Percentiles rank a stretch among this genome's conserved stretches.
Evolutionary conservation across 257 asterid genomes (phyloP).

Genomic region (Fraxinus cuspidata): DNA sequence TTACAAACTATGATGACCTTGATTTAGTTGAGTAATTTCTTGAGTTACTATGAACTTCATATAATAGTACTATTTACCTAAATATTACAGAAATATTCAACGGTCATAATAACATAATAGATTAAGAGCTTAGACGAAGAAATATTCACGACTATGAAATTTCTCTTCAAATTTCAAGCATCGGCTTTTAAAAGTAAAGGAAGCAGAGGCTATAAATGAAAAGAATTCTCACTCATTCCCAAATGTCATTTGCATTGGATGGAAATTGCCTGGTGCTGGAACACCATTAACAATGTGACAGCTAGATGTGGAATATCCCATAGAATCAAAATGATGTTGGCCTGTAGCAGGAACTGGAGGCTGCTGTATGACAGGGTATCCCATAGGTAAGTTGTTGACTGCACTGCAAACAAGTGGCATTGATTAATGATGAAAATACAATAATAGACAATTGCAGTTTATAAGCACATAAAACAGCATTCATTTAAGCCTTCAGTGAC

Average conservation of each 20-base stretch:
- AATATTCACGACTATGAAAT: no score
- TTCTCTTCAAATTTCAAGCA: background rate
- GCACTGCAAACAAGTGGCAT: slow-evolving; percentile 51
- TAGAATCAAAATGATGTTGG: slow-evolving; percentile 58
- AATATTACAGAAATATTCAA: no score
- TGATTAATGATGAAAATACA: slow-evolving; percentile 27
- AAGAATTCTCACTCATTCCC: slow-evolving; percentile 55
- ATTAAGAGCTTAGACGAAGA: no score
- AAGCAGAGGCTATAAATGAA: background rate
- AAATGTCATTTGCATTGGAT: slow-evolving; percentile 58
- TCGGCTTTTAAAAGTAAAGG: background rate
- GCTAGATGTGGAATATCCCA: slow-evolving; percentile 48
- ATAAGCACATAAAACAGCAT: background rate
- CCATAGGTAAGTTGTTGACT: slow-evolving; percentile 77
- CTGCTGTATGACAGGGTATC: slow-evolving; percentile 69
- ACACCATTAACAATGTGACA: slow-evolving; percentile 65
- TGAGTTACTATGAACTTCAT: no score
- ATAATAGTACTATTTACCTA: no score
- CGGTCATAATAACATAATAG: no score
- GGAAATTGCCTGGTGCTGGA: slow-evolving; percentile 61
- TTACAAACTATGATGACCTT: no score
- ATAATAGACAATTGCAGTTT: background rate
- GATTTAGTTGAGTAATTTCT: no score
- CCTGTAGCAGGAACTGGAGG: slow-evolving; percentile 52
- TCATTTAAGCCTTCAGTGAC: background rate